Conservation (phyloP, 176 grass and related monocot genomes). For the Oryza brachyantha region DNA sequence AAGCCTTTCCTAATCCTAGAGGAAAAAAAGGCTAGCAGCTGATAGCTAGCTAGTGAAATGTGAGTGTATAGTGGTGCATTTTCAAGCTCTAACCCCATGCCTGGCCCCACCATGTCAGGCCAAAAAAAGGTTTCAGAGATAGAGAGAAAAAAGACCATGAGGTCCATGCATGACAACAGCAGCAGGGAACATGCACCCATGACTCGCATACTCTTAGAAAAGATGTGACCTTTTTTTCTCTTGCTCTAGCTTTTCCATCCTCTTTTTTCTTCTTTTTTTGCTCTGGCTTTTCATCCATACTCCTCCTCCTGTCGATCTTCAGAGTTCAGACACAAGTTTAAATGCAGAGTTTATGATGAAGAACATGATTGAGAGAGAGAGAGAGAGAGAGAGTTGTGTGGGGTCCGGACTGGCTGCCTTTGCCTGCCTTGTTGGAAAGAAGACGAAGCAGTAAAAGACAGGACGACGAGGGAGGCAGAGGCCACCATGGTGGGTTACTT, state of each 20-base stretch:
- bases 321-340: constrained; percentile 21
- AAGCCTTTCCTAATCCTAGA: background rate
- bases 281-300: constrained; percentile 3
- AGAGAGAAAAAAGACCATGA: background rate
- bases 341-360: constrained; percentile 31
- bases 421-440: constrained; percentile 10
- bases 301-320: background rate
- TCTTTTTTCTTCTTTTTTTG: background rate
- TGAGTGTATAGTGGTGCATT: background rate
- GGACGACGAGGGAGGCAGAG: background rate
- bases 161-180: background rate
- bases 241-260: background rate
- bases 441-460: constrained; percentile 8
- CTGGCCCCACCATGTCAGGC: background rate
- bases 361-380: constrained; percentile 26
- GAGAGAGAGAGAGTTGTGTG: background rate
- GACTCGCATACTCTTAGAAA: background rate
- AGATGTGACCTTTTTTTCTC: background rate
- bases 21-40: background rate
- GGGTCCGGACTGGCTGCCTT: background rate
- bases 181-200: constrained; percentile 34
- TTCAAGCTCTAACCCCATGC: background rate
- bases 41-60: background rate
- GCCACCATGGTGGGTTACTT: constrained; percentile 25
- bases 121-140: background rate